Base-by-base conservation (phyloP, 2,329 filamentous ascomycete genomes). In the Ascochyta fabae region DNA sequence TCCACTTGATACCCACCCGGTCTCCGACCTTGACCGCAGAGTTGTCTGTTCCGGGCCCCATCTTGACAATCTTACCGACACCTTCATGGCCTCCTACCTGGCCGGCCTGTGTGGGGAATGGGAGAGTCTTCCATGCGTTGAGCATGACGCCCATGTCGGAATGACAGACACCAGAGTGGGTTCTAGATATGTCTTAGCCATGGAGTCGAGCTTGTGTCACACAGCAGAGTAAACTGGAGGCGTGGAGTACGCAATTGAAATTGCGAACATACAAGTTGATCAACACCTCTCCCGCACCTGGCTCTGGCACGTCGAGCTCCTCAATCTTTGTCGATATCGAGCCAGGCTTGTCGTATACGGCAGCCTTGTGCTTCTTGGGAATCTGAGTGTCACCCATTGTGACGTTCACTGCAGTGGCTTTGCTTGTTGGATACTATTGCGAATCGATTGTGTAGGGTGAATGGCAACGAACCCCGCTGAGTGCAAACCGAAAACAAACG, bases 21-120 rank as follows among this genome's bases (percentile, higher is more conserved):
- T 90, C 84, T 5, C 87, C 87, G n/a, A 89, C 66, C 64, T 87
- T 87, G 33, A 89, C 76, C 5, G 79, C 80, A 1, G 82, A 78
- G 34, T 65, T 71, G 46, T 87, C 84, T 19, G 83, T 79, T 7
- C 83, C 85, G 0, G 86, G 79, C 0, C 88, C 88, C 58, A 90
- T 77, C 68, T 88, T 87, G 38, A 88, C 86, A 29, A 90, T 79
- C 48, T 81, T 82, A 38, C 86, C 86, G 1, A 90, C 84, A 16
- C 88, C 88, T 74, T 90, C 88, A 67, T 90, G 88, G 4, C 88
- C 88, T 38, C 88, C 88, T 4, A 89, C 81, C 70, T 89, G 87
- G 9, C 85, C 84, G 34, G 80, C 72, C 66, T 81, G 82, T 7
- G 85, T 88, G 33, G 83, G 84, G 59, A 77, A 78, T 2, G 85